Base-by-base conservation (phyloP, 2,329 filamentous ascomycete species). In the Sporothrix globosa region DNA sequence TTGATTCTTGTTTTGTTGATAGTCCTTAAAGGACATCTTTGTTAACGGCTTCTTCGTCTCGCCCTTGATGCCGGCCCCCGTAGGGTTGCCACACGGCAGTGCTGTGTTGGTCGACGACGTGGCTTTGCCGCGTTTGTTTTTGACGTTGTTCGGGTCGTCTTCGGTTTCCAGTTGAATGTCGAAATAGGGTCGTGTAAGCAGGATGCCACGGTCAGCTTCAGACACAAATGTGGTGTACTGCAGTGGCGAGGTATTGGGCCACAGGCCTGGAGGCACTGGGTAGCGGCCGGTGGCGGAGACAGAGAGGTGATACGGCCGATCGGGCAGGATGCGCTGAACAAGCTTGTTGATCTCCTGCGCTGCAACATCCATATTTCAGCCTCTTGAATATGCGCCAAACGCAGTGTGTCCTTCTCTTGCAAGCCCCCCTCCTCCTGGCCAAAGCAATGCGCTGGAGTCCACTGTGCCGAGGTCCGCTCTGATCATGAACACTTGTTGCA, bases 161-260 rank as follows among this genome's bases (percentile, higher is more conserved):
- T 71, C 80, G 27, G 82, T 80, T 72, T 86, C 84, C 74, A 86
- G 83, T 76, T 84, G 82, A 77, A 88, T 86, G 70, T 87, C 84
- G 79, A 86, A 87, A 75, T 86, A 85, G 60, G 86, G 81, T 72
- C 86, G 82, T 24, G 86, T 88, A 71, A 87, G 77, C 73, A 88
- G 82, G 56, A 87, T 79, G 72, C 86, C 86, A 75, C 86, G 86
- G 74, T 88, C 85, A 71, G 83, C 85, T 75, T 87, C 85, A 72
- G 84, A 86, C 65, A 88, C 77, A 71, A 86, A 84, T 30, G 86
- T 88, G 74, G 83, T 83, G 79, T 88, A 88, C 75, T 88, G 86
- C 9, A 88, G 80, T 27, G 81, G 82, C 13, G 75, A 75, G 72
- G 80, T 80, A 71, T 80, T 79, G 61, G 83, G 81, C 78, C 84